Conservation (phyloP, 108 stramenopile species). For the Chaetoceros muelleri region DNA sequence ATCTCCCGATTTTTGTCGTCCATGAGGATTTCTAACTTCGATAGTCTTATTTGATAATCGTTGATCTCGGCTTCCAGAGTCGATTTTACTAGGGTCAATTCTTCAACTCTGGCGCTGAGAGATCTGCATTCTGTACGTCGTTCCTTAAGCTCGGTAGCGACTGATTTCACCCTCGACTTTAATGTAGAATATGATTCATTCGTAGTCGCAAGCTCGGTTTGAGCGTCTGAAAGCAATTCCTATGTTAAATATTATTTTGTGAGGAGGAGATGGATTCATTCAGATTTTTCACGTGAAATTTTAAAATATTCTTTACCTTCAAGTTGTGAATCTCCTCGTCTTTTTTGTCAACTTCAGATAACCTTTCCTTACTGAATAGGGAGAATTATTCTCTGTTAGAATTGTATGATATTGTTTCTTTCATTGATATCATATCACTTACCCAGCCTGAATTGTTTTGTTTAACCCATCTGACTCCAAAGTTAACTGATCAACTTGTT, state of each 20-base stretch:
- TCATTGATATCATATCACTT: no score
- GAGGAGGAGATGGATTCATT: no score
- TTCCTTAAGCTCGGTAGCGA: conserved; percentile 77
- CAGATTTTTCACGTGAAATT: no score
- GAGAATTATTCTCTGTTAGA: no score
- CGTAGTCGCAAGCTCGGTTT: conserved; percentile 31
- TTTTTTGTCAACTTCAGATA: neutral
- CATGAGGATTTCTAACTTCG: conserved; percentile 38
- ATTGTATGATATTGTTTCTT: no score
- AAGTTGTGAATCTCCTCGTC: neutral
- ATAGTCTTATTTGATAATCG: conserved; percentile 31
- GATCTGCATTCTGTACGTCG: conserved; percentile 65
- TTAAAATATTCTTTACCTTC: no score
- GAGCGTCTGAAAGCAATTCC: conserved; percentile 35
- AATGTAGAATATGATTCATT: conserved; percentile 52
- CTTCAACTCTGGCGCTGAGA: conserved; percentile 32
- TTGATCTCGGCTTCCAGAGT: conserved; percentile 32
- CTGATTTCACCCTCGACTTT: conserved; percentile 55
- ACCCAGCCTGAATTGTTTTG: neutral
- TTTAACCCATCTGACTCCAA: neutral
- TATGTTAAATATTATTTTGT: conserved; percentile 9
- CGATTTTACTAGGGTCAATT: conserved; percentile 33
- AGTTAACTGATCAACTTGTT: neutral
- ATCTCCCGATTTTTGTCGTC: conserved; percentile 50
- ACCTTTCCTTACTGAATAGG: neutral